These are phyloP conservation scores for Quercus lobata DNA, from an alignment of 331 rosid genomes.

Conservation along the genomic window DNA sequence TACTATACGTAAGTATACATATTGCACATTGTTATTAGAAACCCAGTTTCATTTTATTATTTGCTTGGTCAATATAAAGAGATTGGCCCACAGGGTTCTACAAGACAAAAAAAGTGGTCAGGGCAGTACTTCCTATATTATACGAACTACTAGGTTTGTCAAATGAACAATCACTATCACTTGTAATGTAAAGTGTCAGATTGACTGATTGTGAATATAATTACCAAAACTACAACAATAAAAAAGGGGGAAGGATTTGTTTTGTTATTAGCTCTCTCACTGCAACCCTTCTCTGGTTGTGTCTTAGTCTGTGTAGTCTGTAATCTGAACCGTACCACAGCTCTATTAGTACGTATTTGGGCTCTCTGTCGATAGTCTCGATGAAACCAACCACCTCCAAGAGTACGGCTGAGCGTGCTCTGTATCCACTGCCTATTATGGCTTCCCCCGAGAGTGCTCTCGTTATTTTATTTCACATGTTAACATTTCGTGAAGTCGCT, in stretches of 20 bases:
- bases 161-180: conserved; percentile 50
- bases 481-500: neutral
- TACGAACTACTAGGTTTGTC: conserved; percentile 29
- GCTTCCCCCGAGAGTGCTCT: neutral
- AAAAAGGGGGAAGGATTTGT: neutral
- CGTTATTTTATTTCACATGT: neutral
- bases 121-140: no score
- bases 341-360: neutral
- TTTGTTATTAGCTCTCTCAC: neutral
- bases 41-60: no score
- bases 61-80: no score
- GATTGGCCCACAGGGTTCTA: no score
- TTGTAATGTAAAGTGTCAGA: conserved; percentile 22
- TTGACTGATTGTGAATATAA: conserved; percentile 30
- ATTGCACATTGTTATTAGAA: no score
- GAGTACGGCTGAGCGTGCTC: neutral
- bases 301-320: neutral
- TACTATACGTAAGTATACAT: no score
- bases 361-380: neutral
- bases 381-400: neutral
- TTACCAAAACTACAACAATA: neutral
- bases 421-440: neutral
- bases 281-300: neutral
- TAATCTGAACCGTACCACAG: neutral
- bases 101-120: no score